These are phyloP conservation scores for Phytopythium ostracodes DNA, from an alignment of 352 stramenopile genomes.

Conservation along the genomic window DNA sequence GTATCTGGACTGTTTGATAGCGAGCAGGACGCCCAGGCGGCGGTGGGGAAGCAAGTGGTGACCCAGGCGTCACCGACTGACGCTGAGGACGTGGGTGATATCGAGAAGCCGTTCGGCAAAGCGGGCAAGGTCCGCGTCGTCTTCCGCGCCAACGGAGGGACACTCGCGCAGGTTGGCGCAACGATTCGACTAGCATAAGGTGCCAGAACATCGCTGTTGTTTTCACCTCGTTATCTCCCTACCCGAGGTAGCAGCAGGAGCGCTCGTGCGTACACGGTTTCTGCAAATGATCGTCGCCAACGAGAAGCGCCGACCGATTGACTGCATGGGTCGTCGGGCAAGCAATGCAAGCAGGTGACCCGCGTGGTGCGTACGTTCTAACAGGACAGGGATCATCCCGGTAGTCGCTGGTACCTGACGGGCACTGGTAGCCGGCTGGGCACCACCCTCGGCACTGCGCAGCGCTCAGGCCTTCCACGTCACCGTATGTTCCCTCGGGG, in stretches of 20 bases:
- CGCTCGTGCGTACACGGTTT: constrained; percentile 30
- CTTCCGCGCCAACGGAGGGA: constrained; percentile 42
- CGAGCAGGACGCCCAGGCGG: constrained; percentile 34
- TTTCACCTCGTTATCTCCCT: background rate
- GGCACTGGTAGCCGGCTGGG: constrained; percentile 63
- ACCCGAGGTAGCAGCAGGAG: constrained; percentile 50
- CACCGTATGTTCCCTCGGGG: constrained; percentile 62
- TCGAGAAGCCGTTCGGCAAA: constrained; percentile 77
- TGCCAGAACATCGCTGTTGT: background rate
- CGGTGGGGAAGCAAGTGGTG: constrained; percentile 25
- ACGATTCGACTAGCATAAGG: constrained; percentile 23
- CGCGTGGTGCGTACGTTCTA: constrained; percentile 42
- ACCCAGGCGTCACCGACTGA: background rate
- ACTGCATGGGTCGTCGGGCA: constrained; percentile 26
- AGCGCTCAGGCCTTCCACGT: constrained; percentile 40
- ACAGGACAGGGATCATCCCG: constrained; percentile 28
- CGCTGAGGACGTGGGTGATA: constrained; percentile 27
- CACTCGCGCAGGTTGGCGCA: constrained; percentile 39
- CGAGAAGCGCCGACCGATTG: constrained; percentile 17
- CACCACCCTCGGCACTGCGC: constrained; percentile 63
- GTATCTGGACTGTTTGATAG: constrained; percentile 49
- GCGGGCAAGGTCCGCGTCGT: constrained; percentile 65
- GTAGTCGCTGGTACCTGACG: constrained; percentile 47
- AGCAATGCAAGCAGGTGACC: constrained; percentile 36
- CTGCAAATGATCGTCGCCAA: constrained; percentile 16